phyloP scores from a whole-genome alignment of 2,329 filamentous ascomycete genomes.

The Fusarium sacchari region DNA sequence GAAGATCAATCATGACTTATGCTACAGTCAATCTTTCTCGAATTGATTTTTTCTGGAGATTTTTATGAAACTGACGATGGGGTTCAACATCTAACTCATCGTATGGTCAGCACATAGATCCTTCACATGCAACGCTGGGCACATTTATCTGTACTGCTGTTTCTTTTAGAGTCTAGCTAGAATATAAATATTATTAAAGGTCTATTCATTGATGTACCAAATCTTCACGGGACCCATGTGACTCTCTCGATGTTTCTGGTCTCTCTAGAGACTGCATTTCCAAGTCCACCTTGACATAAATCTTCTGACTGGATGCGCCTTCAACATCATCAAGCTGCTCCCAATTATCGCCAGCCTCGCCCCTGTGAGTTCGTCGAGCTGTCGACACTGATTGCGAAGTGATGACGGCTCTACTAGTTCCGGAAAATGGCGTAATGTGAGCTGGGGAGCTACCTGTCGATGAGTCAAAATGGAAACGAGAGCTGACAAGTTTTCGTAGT shows the following conservation, averaged over 20 bases:
- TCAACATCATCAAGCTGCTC: constrained; percentile 2
- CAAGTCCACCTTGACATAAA: constrained; percentile 13
- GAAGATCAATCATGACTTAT: background rate
- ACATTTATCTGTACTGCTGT: background rate
- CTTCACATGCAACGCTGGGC: too few relatives aligned
- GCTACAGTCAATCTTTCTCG: too few relatives aligned
- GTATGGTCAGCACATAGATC: background rate
- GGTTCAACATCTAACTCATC: too few relatives aligned
- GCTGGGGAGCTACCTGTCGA: background rate
- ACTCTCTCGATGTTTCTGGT: background rate
- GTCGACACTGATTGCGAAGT: background rate
- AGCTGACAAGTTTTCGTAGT: constrained; percentile 13
- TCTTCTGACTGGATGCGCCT: background rate
- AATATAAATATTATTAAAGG: background rate
- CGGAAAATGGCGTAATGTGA: constrained; percentile 1
- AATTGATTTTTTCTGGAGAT: rapidly evolving
- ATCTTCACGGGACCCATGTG: background rate
- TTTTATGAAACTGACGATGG: rapidly evolving
- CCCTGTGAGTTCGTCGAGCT: background rate
- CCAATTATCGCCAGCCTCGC: background rate
- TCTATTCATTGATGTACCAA: background rate
- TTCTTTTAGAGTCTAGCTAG: background rate
- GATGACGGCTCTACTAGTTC: background rate
- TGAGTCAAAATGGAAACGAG: background rate
- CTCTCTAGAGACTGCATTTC: constrained; percentile 9